Base-by-base conservation (phyloP, 2,329 filamentous ascomycete genomes). In the Sphaerulina musiva region DNA sequence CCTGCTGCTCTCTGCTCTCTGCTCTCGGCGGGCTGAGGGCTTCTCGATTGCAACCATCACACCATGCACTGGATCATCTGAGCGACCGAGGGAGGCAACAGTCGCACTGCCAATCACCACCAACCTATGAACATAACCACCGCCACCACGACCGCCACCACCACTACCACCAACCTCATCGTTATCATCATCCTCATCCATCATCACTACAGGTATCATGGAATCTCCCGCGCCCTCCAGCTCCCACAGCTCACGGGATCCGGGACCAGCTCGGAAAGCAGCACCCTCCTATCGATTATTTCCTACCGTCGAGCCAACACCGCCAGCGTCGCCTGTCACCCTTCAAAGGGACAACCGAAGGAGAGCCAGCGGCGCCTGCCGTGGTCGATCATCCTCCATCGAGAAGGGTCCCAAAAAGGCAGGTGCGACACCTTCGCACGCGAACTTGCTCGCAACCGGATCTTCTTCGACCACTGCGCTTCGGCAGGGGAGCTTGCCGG, bases 231-330 rank as follows among this genome's bases (percentile, higher is more conserved):
- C 55, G 42, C 56, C 55, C 36, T 55, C 53, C 53, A 54, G 48
- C 51, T 44, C 43, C 45, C 52, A 53, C 45, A 49, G 29, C 29
- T 56, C 48, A 14, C 50, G 55, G 26, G 48, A 60, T 26, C 50
- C 49, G 12, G 54, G 51, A 46, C 51, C 45, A 17, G 45, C 43
- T 26, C 58, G 56, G 45, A 54, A 48, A 46, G 48, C 53, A 3
- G 53, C 51, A 12, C 48, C 56, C 39, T 57, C 58, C 34, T 67
- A 67, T 54, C 60, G 64, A 40, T 53, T 67, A 9, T 67, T 67
- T 48, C 64, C 64, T 2, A 56, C 54, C 42, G 62, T 66, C 45
- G 64, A 63, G 36, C 56, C 62, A 12, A 65, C 61, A 14, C 64
- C 62, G 43, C 59, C 62, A 7, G 26, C 26, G 26, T 29, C 61